Conservation (phyloP, 164 flowering plant genomes). For the Taxillus chinensis region DNA sequence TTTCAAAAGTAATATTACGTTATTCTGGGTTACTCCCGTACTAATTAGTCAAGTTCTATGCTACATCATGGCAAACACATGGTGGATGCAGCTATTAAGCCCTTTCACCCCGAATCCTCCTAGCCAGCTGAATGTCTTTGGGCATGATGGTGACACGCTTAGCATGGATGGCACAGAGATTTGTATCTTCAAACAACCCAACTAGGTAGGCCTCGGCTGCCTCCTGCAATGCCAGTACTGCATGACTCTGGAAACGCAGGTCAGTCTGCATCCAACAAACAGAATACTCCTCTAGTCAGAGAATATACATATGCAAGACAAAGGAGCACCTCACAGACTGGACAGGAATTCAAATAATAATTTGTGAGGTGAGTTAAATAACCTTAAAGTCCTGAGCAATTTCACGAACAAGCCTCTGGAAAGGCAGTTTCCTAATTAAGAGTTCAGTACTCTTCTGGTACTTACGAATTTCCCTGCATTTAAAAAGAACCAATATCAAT, state of each 20-base stretch:
- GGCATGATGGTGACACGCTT: conserved; percentile 23
- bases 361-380: not conserved
- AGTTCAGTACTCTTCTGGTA: conserved; percentile 23
- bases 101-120: conserved; percentile 18
- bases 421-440: conserved; percentile 18
- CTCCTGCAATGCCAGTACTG: conserved; percentile 18
- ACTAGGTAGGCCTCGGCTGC: conserved; percentile 20
- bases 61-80: no score
- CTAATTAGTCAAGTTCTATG: no score
- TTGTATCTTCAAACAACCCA: conserved; percentile 17
- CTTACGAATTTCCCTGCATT: conserved; percentile 18
- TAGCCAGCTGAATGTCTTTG: conserved; percentile 18
- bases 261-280: conserved; percentile 13
- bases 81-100: conserved; percentile 3
- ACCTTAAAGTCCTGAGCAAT: conserved; percentile 21
- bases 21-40: no score
- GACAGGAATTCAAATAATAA: not conserved
- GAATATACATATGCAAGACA: no score
- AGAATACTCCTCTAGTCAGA: not conserved
- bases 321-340: not conserved
- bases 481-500: not conserved
- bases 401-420: conserved; percentile 24
- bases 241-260: conserved; percentile 21
- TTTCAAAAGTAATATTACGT: no score
- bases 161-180: conserved; percentile 22